Base-by-base conservation (phyloP, 2,329 filamentous ascomycete genomes). In the Penicillium polonicum region DNA sequence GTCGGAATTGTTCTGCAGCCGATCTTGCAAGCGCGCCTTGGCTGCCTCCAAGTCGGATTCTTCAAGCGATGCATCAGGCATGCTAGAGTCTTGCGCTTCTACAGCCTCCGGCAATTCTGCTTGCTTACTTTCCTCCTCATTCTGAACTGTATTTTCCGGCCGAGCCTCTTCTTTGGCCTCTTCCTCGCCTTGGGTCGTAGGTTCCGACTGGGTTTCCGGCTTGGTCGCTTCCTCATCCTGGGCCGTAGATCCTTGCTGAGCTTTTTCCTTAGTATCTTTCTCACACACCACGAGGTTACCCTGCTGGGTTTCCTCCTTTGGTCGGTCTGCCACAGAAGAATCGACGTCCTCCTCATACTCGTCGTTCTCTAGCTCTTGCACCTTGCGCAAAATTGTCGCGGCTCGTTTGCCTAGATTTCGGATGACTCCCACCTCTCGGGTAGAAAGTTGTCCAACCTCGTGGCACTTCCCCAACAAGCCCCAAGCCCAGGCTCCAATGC, bases 401-500 rank as follows among this genome's bases (percentile, higher is more conserved):
- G 91, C 91, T 62, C 87, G 83, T 74, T 91, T 91, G 0, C 89
- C 92, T 35, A 97, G 73, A 57, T 94, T 90, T 50, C 93, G 82
- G 29, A 97, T 79, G 67, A 86, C 85, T 5, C 86, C 88, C 33
- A 96, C 84, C 68, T 94, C 89, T 43, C 86, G 83, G 61, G 90
- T 88, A 60, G 85, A 85, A 71, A 97, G 78, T 72, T 90, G 86
- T 1, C 91, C 91, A 10, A 85, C 78, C 36, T 90, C 89, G 0
- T 89, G 87, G 58, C 93, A 81, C 57, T 86, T 83, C 3, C 89
- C 91, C 44, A 97, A 79, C 57, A 96, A 74, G 0, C 88, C 87
- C 92, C 92, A 97, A 4, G 90, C 79, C 93, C 93, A 97, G 17
- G 86, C 82, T 59, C 91, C 92, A 5, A 90, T 86, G 48, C 87